Evolutionary conservation across 2,329 filamentous ascomycete species (phyloP).

Genomic region (Xylariaceae sp.): DNA sequence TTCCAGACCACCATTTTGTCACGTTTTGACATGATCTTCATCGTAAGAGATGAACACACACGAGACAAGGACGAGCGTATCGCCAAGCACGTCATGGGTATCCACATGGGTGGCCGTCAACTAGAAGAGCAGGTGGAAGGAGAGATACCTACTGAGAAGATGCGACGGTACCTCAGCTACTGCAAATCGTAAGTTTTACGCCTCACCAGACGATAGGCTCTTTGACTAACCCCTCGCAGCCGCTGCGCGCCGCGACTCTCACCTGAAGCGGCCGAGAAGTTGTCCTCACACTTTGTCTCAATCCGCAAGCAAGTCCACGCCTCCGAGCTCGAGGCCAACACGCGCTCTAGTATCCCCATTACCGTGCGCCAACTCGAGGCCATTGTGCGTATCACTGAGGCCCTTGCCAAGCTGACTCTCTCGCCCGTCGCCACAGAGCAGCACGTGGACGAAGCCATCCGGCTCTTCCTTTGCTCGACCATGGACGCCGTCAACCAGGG

Average conservation of each 20-base stretch:
- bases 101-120: constrained; percentile 88
- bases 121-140: constrained; percentile 78
- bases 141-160: constrained; percentile 91
- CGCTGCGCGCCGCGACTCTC: constrained; percentile 90
- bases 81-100: constrained; percentile 93
- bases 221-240: constrained; percentile 41
- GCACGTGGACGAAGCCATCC: constrained; percentile 96
- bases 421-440: constrained; percentile 81
- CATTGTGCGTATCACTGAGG: constrained; percentile 95
- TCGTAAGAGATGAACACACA: constrained; percentile 93
- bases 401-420: constrained; percentile 85
- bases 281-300: constrained; percentile 94
- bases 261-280: constrained; percentile 86
- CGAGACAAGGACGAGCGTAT: constrained; percentile 86
- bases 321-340: constrained; percentile 83
- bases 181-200: constrained; percentile 75
- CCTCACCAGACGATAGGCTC: too few species aligned
- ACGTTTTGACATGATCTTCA: constrained; percentile 99
- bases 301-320: constrained; percentile 93
- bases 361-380: constrained; percentile 96
- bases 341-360: constrained; percentile 91
- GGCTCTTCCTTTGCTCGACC: constrained; percentile 90
- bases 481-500: constrained; percentile 98
- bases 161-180: constrained; percentile 96
- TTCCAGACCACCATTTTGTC: constrained; percentile 98